These are phyloP conservation scores for Phytophthora constricta DNA, from an alignment of 352 stramenopile species.

Conservation along the genomic window DNA sequence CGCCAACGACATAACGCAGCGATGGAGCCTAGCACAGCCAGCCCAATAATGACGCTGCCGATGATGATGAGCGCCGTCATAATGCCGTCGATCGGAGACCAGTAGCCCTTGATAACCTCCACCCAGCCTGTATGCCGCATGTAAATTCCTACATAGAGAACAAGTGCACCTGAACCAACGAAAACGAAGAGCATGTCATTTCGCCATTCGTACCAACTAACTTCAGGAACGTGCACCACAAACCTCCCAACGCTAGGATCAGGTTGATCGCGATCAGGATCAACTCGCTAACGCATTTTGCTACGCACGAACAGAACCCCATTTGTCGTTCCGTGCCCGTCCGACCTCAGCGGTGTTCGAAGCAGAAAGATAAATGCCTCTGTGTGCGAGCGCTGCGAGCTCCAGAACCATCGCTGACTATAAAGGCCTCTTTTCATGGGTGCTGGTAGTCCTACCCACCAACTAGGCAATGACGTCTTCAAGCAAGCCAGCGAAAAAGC, in stretches of 20 bases:
- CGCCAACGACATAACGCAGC: constrained; percentile 66
- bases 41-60: constrained; percentile 57
- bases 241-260: constrained; percentile 59
- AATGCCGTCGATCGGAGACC: constrained; percentile 50
- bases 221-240: constrained; percentile 39
- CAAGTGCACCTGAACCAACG: constrained; percentile 48
- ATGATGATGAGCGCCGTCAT: constrained; percentile 59
- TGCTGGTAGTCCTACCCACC: neutral
- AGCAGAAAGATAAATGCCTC: constrained; percentile 23
- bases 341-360: constrained; percentile 1
- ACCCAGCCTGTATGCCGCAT: constrained; percentile 58
- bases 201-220: too few species aligned
- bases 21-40: constrained; percentile 66
- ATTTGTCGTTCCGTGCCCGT: constrained; percentile 19
- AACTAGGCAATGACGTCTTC: neutral
- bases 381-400: neutral
- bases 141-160: constrained; percentile 57
- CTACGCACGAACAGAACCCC: constrained; percentile 34
- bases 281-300: constrained; percentile 43
- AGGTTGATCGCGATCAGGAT: constrained; percentile 70
- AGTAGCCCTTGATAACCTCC: constrained; percentile 68
- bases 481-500: too few species aligned
- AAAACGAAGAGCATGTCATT: too few species aligned
- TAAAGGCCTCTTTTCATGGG: neutral
- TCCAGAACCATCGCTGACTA: neutral